Percentiles rank a stretch among this genome's conserved stretches.
Conservation (phyloP, 345 rosid species). For the Hirschfeldia incana region DNA sequence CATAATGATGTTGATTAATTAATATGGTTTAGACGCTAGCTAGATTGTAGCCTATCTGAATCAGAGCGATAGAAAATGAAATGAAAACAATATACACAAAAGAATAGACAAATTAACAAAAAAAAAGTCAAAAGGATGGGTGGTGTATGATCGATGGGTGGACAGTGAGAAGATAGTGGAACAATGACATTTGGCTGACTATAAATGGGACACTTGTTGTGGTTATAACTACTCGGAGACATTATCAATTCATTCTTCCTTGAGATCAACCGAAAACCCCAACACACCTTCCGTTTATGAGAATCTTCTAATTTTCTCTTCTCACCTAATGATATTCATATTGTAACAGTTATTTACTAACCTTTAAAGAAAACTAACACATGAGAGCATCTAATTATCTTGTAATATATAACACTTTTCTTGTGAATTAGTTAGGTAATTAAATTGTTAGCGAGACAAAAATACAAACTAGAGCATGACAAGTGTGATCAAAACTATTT, state of each 20-base stretch:
- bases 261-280: slow-evolving; percentile 31
- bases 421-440: background rate
- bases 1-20: background rate
- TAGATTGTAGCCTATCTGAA: background rate
- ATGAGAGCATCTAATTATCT: background rate
- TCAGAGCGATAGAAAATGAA: background rate
- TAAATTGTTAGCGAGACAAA: too few species aligned
- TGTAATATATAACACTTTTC: too few species aligned
- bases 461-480: background rate
- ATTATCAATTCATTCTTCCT: slow-evolving; percentile 21
- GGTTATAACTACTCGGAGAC: slow-evolving; percentile 24
- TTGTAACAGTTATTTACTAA: background rate
- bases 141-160: slow-evolving; percentile 29
- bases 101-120: background rate
- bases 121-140: slow-evolving; percentile 25
- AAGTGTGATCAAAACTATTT: background rate
- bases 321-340: slow-evolving; percentile 1
- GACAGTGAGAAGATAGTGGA: slow-evolving; percentile 25
- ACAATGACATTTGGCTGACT: slow-evolving; percentile 8
- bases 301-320: background rate
- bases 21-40: background rate
- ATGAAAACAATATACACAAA: background rate
- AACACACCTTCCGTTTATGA: background rate
- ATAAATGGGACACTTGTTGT: slow-evolving; percentile 25
- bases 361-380: background rate